phyloP scores from a whole-genome alignment of 192 early-diverging fungal species.

The Pilaira anomala region DNA sequence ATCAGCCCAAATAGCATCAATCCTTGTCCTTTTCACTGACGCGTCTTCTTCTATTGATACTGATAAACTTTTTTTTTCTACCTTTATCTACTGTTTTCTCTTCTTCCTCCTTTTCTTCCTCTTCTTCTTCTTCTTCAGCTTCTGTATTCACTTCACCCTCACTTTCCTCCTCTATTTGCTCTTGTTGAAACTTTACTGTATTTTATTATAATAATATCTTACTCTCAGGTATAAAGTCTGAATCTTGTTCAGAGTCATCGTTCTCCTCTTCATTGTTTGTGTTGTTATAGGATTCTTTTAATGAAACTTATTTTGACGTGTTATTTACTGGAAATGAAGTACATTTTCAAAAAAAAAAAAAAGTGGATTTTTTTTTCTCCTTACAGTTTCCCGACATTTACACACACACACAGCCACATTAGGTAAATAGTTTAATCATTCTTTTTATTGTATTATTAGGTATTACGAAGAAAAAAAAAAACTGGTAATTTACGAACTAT shows the following conservation, averaged over 20 bases:
- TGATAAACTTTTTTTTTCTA: neutral
- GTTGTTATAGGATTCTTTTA: conserved; percentile 10
- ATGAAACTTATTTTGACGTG: neutral
- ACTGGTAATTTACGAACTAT: conserved; percentile 12
- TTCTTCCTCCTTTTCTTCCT: conserved; percentile 17
- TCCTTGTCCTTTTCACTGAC: conserved; percentile 29
- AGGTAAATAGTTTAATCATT: neutral
- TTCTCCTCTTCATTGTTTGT: conserved; percentile 7
- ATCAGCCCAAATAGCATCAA: conserved; percentile 58
- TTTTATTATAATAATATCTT: neutral
- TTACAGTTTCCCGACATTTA: neutral
- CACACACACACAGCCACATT: neutral
- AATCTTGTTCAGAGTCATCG: conserved; percentile 26
- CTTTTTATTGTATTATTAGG: neutral
- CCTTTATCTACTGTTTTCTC: too few relatives aligned
- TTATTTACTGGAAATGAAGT: neutral
- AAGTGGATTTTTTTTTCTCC: neutral
- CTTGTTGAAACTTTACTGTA: neutral
- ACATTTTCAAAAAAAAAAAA: neutral
- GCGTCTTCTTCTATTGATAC: conserved; percentile 7
- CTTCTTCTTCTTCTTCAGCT: conserved; percentile 13
- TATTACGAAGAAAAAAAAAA: too few relatives aligned
- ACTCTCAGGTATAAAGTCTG: conserved; percentile 27
- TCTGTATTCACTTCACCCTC: conserved; percentile 1
- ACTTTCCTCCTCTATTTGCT: neutral